Base-by-base conservation (phyloP, 495 filamentous ascomycete species). In the Neurospora tetrasperma region DNA sequence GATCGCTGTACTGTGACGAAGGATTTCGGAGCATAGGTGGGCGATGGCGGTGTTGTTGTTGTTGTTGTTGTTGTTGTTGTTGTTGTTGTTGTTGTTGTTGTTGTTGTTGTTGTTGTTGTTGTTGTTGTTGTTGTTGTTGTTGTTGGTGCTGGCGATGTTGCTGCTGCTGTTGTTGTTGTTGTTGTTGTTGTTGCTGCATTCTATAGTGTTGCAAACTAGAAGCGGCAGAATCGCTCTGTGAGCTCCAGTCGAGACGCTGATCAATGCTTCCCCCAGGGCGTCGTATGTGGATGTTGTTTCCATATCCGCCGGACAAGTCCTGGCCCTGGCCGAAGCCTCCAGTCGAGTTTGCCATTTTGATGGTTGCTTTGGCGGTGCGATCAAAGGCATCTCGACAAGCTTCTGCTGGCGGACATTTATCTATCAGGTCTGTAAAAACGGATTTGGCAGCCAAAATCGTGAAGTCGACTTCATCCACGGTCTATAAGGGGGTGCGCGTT, bases 301-400 rank as follows among this genome's bases (percentile, higher is more conserved):
- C 54, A 38, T 66, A 66, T 66, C 27, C 54, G 7, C 54, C 54
- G 27, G 54, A 66, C 14, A 66, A 18, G 16, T 66, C 54, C 54
- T 72, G 46, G 39, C 42, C 74, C 41, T 84, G 87, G 12, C 90
- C 91, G 77, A 96, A 95, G 4, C 93, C 93, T 11, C 92, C 94
- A 3, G 90, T 94, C 0, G 90, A 91, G 74, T 93, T 86, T 73
- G 90, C 92, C 94, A 98, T 97, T 75, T 93, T 91, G 10, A 98
- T 90, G 1, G 94, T 97, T 41, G 94, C 95, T 82, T 93, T 97
- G 76, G 92, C 94, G 86, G 97, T 98, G 59, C 95, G 90, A 75
- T 96, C 94, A 81, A 98, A 97, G 14, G 95, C 94, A 80, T 98
- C 95, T 3, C 94, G 88, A 77, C 95, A 98, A n/a, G 95, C 76